These are phyloP conservation scores for Pythium grandisporangium DNA, from an alignment of 352 stramenopile species.

Conservation along the genomic window DNA sequence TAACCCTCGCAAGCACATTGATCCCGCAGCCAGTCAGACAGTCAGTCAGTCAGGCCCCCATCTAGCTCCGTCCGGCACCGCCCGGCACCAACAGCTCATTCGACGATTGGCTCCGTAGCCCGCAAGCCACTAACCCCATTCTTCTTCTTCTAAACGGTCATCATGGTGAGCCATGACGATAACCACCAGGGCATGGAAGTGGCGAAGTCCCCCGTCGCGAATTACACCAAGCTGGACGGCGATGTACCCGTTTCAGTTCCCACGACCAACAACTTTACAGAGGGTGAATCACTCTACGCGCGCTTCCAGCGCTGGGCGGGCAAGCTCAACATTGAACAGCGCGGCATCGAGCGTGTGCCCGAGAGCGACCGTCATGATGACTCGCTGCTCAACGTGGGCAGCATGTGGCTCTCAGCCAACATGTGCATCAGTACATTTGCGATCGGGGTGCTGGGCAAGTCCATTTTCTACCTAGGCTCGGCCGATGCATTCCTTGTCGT, in stretches of 20 bases:
- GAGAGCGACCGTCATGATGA: conserved; percentile 31
- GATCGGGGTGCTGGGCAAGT: conserved; percentile 33
- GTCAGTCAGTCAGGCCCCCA: too few relatives aligned
- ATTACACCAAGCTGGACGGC: conserved; percentile 16
- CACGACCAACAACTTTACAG: too few relatives aligned
- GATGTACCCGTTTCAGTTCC: conserved; percentile 8
- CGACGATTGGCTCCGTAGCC: too few relatives aligned
- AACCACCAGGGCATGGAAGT: too few relatives aligned
- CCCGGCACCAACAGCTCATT: too few relatives aligned
- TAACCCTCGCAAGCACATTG: too few relatives aligned
- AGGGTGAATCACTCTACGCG: not conserved
- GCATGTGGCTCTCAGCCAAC: conserved; percentile 36
- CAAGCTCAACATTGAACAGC: conserved; percentile 31
- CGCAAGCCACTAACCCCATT: too few relatives aligned
- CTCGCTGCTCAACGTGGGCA: conserved; percentile 27
- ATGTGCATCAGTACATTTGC: conserved; percentile 39
- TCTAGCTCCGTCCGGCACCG: too few relatives aligned
- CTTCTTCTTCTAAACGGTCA: too few relatives aligned
- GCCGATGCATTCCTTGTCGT: conserved; percentile 30
- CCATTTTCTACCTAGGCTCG: conserved; percentile 27
- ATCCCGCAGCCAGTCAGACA: too few relatives aligned
- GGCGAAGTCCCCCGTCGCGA: conserved; percentile 6
- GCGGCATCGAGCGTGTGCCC: conserved; percentile 34
- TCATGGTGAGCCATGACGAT: too few relatives aligned
- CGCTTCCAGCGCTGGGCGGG: conserved; percentile 5